These are phyloP conservation scores for Echinochloa phyllopogon DNA, from an alignment of 176 grass and related monocot genomes.

Conservation along the genomic window DNA sequence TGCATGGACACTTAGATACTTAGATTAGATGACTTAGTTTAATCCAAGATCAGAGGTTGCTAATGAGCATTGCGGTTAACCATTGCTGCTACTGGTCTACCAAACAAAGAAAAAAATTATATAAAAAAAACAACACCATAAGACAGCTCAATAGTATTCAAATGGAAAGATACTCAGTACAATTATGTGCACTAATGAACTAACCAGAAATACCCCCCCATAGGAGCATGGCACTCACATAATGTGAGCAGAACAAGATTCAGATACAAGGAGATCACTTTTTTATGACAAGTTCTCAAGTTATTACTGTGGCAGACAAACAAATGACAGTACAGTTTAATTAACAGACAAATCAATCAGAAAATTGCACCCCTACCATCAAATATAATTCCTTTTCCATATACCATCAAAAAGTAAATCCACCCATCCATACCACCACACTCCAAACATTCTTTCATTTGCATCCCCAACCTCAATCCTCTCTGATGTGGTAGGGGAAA, in stretches of 20 bases:
- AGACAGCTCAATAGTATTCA: background rate
- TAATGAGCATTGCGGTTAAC: background rate
- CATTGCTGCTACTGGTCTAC: background rate
- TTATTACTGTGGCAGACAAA: background rate
- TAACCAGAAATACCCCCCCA: background rate
- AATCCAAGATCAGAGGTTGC: background rate
- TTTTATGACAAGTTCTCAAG: background rate
- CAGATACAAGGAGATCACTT: background rate
- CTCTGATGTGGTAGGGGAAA: too few relatives aligned
- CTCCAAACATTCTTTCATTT: too few relatives aligned
- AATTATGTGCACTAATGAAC: background rate
- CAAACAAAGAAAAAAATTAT: background rate
- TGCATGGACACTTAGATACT: background rate
- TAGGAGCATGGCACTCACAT: background rate
- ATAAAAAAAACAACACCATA: background rate
- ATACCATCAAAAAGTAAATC: too few relatives aligned
- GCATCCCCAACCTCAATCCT: too few relatives aligned
- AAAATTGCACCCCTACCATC: too few relatives aligned
- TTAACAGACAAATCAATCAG: background rate
- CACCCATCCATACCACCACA: too few relatives aligned
- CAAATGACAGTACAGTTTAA: background rate
- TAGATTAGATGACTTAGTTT: background rate
- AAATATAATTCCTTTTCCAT: too few relatives aligned
- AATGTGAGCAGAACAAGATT: background rate
- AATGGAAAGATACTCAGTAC: background rate